phyloP scores from a whole-genome alignment of 2,329 filamentous ascomycete species.

The Colletotrichum chrysophilum region DNA sequence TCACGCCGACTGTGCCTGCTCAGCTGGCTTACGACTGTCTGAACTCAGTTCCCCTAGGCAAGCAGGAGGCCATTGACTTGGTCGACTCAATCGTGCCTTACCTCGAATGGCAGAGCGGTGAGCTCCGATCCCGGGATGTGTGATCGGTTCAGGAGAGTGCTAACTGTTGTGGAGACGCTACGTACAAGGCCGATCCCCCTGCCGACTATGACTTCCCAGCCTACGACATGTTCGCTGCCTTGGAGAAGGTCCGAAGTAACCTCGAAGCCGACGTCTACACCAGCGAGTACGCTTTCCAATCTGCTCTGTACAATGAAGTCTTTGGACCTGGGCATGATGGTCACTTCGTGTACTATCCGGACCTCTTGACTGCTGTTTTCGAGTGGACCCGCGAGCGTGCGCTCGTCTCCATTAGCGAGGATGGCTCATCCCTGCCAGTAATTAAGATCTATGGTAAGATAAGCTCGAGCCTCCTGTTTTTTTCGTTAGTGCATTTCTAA shows the following conservation, averaged over 20 bases:
- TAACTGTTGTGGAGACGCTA: slow-evolving; percentile 31
- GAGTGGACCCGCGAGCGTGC: slow-evolving; percentile 39
- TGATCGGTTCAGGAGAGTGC: neutral
- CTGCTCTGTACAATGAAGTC: slow-evolving; percentile 41
- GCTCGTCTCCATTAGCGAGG: slow-evolving; percentile 45
- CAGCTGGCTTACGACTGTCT: slow-evolving; percentile 44
- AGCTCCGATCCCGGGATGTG: neutral
- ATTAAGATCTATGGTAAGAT: slow-evolving; percentile 49
- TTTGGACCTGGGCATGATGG: slow-evolving; percentile 45
- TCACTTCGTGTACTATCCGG: slow-evolving; percentile 45
- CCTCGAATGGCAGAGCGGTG: slow-evolving; percentile 45
- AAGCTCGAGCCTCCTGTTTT: neutral
- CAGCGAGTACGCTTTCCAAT: slow-evolving; percentile 46
- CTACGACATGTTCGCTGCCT: slow-evolving; percentile 40
- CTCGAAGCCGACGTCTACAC: slow-evolving; percentile 37
- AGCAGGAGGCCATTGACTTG: slow-evolving; percentile 41
- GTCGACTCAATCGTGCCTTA: slow-evolving; percentile 45
- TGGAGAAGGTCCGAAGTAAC: slow-evolving; percentile 35
- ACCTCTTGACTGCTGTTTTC: slow-evolving; percentile 41
- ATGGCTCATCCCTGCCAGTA: slow-evolving; percentile 39
- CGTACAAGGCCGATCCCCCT: slow-evolving; percentile 57
- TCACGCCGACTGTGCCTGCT: slow-evolving; percentile 33
- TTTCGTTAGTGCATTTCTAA: neutral
- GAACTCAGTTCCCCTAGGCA: slow-evolving; percentile 44
- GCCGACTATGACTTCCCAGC: slow-evolving; percentile 51